Evolutionary conservation across 2,329 filamentous ascomycete genomes (phyloP), one percentile per base, ranked within the genome.

Genomic region (Chaetomium strumarium): DNA sequence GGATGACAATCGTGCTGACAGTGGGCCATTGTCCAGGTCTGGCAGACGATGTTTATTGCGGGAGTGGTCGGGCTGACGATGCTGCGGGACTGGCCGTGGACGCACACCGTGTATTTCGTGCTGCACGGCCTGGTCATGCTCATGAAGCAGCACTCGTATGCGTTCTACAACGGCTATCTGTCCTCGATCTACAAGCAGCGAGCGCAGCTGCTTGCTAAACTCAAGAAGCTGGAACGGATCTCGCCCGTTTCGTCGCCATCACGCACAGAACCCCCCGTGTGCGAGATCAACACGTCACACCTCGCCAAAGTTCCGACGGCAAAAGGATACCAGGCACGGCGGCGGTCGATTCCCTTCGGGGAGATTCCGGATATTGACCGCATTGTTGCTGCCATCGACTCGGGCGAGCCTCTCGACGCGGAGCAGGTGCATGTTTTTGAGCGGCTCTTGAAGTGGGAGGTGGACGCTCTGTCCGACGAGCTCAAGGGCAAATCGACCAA

Each of bases 111-210:
- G 16, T 90, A 87, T 66, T 86, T 88, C 46, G 82, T 88, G 10
- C 71, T 91, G 16, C 86, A 91, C 63, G 82, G 82, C 13, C 70
- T 91, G 51, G 80, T 86, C 3, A 85, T 90, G 76, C 66, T 91
- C 20, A 91, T 91, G 88, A 92, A 92, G 71, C 86, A 90, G 68
- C 88, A 90, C 65, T 86, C 83, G 16, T 90, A 88, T 63, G 78
- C 84, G 5, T 89, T 88, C 60, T 90, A 89, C 67, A 91, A 90
- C 61, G 87, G 88, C 7, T 79, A 90, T 57, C 72, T 85, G 46
- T 89, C 79, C 2, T 77, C 79, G 17, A 71, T 80, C 2, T 80
- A 83, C 62, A 75, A 78, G 53, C 72, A 72, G 51, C 72, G 78
- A 2, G 59, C 63, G 11, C 62, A 66, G n/a, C 66, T 80, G n/a